Base-by-base conservation (phyloP, 306 rosid genomes). In the Oemleria cerasiformis region DNA sequence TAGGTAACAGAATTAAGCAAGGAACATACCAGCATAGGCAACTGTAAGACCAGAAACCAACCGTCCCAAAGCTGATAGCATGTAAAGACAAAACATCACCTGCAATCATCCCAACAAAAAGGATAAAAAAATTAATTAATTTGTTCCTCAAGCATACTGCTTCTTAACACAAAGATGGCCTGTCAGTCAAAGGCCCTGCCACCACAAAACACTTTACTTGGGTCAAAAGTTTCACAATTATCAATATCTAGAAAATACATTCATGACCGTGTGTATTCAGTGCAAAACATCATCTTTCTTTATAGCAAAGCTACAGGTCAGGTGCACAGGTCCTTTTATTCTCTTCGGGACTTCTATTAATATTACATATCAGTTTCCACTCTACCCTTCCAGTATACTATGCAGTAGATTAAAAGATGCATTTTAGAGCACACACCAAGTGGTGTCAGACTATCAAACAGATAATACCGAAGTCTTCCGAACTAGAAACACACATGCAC, bases 11-110 rank as follows among this genome's bases (percentile, higher is more conserved):
- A 61, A 58, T 51, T 13, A 34, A 64, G 68, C 10, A 59, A 50
- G 38, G 38, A 71, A 68, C 89, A 41, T 86, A 88, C 98, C 98
- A 58, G 92, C 85, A 72, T 91, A 94, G 45, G 97, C 95, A 80
- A 94, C 88, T 9, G 98, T 91, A 51, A 80, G 84, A 56, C 92
- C 97, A 20, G 92, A 81, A 70, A 88, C 91, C 44, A 91, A 73
- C 87, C 96, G 83, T 73, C 97, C 98, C 57, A 94, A 73, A 68
- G 87, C 92, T 8, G 97, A 89, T 42, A 89, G 80, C 13, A 76
- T 66, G 41, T 89, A 94, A 21, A 94, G 98, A 71, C 68, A 85
- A 73, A 85, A 49, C 57, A 87, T 76, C 15, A 94, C 98, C 97
- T 89, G 55, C 34, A 58, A 57, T 25, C 39, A 75, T 21, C 53